Conservation (phyloP, 2,329 filamentous ascomycete genomes). For the Pestalotiopsis sp. region DNA sequence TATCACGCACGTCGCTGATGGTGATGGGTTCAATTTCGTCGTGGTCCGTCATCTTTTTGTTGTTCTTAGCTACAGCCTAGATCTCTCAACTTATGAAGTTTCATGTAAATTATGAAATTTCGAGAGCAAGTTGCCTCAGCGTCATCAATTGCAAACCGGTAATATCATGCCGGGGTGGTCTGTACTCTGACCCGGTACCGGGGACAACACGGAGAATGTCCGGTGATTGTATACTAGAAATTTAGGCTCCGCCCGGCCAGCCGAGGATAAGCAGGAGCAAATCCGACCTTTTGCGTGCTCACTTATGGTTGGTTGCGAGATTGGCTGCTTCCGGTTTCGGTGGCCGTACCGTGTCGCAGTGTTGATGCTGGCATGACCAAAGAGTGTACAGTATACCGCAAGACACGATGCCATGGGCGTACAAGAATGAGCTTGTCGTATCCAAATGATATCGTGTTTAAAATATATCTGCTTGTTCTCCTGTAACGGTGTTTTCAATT, state of each 20-base stretch:
- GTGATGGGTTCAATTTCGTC: background rate
- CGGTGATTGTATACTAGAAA: background rate
- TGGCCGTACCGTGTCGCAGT: background rate
- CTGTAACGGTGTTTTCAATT: background rate
- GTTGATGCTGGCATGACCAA: background rate
- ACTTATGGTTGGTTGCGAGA: background rate
- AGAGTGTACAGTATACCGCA: background rate
- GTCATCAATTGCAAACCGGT: background rate
- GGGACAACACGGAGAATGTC: background rate
- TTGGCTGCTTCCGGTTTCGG: background rate
- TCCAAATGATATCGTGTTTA: background rate
- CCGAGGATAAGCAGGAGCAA: background rate
- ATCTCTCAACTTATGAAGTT: background rate
- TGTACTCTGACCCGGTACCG: background rate
- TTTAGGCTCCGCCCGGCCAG: background rate
- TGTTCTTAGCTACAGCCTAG: background rate
- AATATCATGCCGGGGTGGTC: background rate
- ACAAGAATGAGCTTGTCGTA: background rate
- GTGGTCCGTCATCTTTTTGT: background rate
- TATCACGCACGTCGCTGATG: background rate
- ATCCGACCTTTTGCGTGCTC: background rate
- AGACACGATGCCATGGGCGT: background rate
- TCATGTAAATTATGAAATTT: background rate
- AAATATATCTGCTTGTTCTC: background rate
- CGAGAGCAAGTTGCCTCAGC: background rate